These are phyloP conservation scores for Pythium phragmitis DNA, from an alignment of 352 stramenopile species.

Conservation along the genomic window DNA sequence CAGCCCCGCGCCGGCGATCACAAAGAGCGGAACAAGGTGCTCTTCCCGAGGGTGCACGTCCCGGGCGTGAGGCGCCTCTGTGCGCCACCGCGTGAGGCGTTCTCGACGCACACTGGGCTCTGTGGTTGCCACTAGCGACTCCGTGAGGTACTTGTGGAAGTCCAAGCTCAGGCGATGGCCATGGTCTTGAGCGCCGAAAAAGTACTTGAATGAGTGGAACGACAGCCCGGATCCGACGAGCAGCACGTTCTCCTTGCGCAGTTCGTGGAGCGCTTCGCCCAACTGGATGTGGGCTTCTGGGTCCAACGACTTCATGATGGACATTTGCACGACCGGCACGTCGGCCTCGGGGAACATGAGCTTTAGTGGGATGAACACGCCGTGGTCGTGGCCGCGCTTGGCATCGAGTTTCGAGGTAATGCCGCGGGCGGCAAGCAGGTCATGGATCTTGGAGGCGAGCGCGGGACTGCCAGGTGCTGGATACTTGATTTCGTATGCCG, in stretches of 20 bases:
- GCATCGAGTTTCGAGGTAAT: slow-evolving; percentile 53
- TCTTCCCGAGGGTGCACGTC: slow-evolving; percentile 43
- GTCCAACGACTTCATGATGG: slow-evolving; percentile 33
- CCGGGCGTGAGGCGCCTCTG: slow-evolving; percentile 32
- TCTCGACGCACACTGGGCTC: slow-evolving; percentile 8
- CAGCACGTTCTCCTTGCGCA: slow-evolving; percentile 74
- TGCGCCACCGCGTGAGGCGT: slow-evolving; percentile 33
- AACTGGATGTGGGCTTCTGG: slow-evolving; percentile 60
- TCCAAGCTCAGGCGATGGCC: slow-evolving; percentile 13
- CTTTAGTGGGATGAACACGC: slow-evolving; percentile 91
- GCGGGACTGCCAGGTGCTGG: slow-evolving; percentile 60
- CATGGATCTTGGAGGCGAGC: slow-evolving; percentile 68
- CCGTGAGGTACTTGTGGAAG: slow-evolving; percentile 22
- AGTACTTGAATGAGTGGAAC: slow-evolving; percentile 25
- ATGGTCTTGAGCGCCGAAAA: not conserved
- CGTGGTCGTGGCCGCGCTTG: slow-evolving; percentile 87
- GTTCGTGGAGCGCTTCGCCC: slow-evolving; percentile 55
- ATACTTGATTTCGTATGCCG: slow-evolving; percentile 88
- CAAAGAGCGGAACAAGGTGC: slow-evolving; percentile 57
- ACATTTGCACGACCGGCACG: slow-evolving; percentile 73
- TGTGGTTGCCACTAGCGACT: slow-evolving; percentile 13
- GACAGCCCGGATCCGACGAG: slow-evolving; percentile 77
- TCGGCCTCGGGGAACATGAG: slow-evolving; percentile 86
- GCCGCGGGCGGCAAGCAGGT: slow-evolving; percentile 45
- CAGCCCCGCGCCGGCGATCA: slow-evolving; percentile 52